A percentile compares a stretch with the other conserved stretches of the same genome.
Conservation (phyloP, 768 basidiomycete genomes). For the Daedaleopsis sinensis region DNA sequence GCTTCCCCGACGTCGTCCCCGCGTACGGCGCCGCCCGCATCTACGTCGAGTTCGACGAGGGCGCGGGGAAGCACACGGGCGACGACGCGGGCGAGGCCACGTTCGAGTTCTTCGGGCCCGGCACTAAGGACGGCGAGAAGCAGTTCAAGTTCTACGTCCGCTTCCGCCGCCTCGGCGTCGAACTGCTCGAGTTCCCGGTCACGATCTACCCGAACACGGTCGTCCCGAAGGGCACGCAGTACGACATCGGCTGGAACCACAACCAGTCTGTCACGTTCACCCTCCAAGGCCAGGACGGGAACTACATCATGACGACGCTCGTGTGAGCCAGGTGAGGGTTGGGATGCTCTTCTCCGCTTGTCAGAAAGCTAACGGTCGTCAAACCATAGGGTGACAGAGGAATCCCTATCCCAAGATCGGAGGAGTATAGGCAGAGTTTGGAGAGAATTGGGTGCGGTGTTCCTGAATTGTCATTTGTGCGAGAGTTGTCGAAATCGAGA, state of each 20-base stretch:
- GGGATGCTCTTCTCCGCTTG: too few relatives aligned
- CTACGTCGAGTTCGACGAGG: slow-evolving; percentile 14
- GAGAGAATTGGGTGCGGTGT: too few relatives aligned
- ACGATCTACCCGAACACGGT: neutral
- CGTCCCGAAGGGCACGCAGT: neutral
- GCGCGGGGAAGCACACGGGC: neutral
- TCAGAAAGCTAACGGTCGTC: too few relatives aligned
- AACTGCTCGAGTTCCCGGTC: neutral
- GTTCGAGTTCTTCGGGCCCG: neutral
- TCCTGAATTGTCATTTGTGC: too few relatives aligned
- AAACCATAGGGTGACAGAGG: too few relatives aligned
- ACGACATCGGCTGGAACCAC: neutral
- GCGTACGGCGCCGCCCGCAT: neutral
- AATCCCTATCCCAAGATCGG: too few relatives aligned
- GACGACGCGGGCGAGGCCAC: slow-evolving; percentile 8
- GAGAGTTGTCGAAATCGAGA: too few relatives aligned
- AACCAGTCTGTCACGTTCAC: neutral
- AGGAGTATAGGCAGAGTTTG: too few relatives aligned
- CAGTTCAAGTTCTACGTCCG: neutral
- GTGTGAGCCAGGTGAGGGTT: too few relatives aligned
- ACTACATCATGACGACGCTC: too few relatives aligned
- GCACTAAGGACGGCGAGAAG: neutral
- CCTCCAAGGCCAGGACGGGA: neutral
- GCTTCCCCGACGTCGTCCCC: slow-evolving; percentile 5
- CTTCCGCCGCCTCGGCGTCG: neutral